Percentiles rank a stretch among this genome's conserved stretches.
Conservation (phyloP, 495 filamentous ascomycete species). For the Xylaria nigripes region DNA sequence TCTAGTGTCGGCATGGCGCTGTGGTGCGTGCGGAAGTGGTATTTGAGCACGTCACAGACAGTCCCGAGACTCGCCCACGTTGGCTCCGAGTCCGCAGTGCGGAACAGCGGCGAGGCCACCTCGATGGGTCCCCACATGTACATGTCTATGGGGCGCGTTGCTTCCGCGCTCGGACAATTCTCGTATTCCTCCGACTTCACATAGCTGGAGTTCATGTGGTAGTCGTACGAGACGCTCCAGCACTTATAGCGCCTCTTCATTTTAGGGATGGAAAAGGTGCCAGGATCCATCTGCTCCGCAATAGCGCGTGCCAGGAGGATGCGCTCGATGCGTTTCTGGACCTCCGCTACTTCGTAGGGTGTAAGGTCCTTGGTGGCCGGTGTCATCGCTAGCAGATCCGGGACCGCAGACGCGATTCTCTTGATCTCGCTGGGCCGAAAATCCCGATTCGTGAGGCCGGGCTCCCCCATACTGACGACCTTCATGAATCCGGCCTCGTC, state of each 20-base stretch:
- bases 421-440: no score
- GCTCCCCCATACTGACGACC: no score
- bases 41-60: not conserved
- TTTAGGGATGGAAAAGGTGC: no score
- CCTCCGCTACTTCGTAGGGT: no score
- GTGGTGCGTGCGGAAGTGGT: not conserved
- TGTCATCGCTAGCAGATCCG: no score
- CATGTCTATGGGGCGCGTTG: not conserved
- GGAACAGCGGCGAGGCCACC: not conserved
- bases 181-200: not conserved
- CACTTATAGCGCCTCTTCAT: not conserved
- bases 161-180: not conserved
- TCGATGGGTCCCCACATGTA: not conserved
- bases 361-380: no score
- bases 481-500: no score
- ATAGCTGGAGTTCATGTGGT: not conserved
- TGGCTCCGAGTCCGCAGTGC: constrained; percentile 1
- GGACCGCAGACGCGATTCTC: no score
- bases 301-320: not conserved
- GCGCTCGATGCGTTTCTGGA: not conserved
- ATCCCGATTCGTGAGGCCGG: no score
- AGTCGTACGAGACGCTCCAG: not conserved
- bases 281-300: no score
- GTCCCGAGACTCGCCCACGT: constrained; percentile 2
- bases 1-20: not conserved